Evolutionary conservation across 352 stramenopile genomes (phyloP).

Genomic region (Globisporangium paroecandrum): DNA sequence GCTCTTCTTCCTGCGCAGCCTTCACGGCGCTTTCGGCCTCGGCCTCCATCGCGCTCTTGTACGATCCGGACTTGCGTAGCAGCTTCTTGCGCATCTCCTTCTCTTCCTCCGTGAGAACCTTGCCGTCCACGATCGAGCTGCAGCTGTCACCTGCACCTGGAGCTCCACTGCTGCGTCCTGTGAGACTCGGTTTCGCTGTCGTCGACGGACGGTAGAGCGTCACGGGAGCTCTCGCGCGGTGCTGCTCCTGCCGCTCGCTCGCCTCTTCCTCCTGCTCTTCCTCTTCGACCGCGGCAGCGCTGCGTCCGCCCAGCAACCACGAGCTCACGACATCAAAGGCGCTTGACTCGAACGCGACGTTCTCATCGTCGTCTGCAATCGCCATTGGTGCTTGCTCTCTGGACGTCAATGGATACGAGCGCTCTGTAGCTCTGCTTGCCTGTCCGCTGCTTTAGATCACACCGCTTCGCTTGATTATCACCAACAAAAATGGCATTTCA

Average conservation of each 20-base stretch:
- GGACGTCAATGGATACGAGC: background rate
- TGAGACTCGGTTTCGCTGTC: slow-evolving; percentile 28
- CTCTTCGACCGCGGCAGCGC: slow-evolving; percentile 7
- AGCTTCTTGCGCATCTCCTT: slow-evolving; percentile 74
- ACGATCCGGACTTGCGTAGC: slow-evolving; percentile 47
- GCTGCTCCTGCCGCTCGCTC: background rate
- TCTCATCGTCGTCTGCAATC: slow-evolving; percentile 39
- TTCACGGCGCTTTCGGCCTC: slow-evolving; percentile 26
- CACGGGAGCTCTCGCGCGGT: slow-evolving; percentile 24
- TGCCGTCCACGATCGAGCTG: slow-evolving; percentile 9
- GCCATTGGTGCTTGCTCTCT: slow-evolving; percentile 1
- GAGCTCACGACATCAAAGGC: slow-evolving; percentile 65
- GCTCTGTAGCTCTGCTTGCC: background rate
- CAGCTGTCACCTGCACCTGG: background rate
- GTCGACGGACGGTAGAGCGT: slow-evolving; percentile 53
- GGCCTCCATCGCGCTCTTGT: slow-evolving; percentile 25
- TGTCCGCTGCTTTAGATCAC: background rate
- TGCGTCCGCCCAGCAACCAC: slow-evolving; percentile 43
- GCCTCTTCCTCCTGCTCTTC: slow-evolving; percentile 16
- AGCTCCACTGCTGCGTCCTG: slow-evolving; percentile 21
- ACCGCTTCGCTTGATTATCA: background rate
- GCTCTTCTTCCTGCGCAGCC: slow-evolving; percentile 26
- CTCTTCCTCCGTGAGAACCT: slow-evolving; percentile 52
- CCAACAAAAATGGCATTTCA: background rate
- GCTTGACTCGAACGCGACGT: slow-evolving; percentile 45